These are phyloP conservation scores for Fraxinus nigra DNA, from an alignment of 305 asterid genomes.

Conservation along the genomic window DNA sequence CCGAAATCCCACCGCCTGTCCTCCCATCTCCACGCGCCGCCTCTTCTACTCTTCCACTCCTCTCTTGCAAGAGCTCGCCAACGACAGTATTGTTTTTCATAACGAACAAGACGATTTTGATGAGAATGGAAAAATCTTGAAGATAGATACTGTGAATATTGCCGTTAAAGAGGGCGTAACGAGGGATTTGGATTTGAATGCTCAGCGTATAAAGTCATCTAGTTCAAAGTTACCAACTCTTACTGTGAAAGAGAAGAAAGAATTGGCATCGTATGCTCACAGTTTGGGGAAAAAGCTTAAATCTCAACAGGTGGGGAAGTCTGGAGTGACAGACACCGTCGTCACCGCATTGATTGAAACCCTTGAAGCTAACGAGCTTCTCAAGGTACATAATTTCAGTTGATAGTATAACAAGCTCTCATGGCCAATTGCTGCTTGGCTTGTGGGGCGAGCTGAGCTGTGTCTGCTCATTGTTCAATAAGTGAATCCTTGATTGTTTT, in stretches of 20 bases:
- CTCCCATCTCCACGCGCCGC: constrained; percentile 21
- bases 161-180: constrained; percentile 22
- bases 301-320: constrained; percentile 90
- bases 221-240: constrained; percentile 42
- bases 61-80: constrained; percentile 22
- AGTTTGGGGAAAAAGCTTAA: constrained; percentile 85
- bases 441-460: neutral
- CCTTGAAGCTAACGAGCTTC: constrained; percentile 88
- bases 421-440: neutral
- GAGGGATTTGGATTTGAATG: constrained; percentile 17
- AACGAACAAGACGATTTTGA: neutral
- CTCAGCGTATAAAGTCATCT: neutral
- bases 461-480: neutral
- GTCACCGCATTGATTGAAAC: constrained; percentile 74
- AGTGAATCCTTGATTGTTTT: neutral
- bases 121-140: constrained; percentile 25
- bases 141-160: constrained; percentile 17
- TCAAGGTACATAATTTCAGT: constrained; percentile 52
- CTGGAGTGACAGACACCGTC: constrained; percentile 83
- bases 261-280: constrained; percentile 77
- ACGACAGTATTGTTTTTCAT: constrained; percentile 22
- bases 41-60: constrained; percentile 24
- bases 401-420: neutral
- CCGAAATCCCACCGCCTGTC: neutral
- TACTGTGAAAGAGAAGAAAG: constrained; percentile 77